Evolutionary conservation across 768 basidiomycete species (phyloP).

Genomic region (Trichaptum fuscoviolaceum): DNA sequence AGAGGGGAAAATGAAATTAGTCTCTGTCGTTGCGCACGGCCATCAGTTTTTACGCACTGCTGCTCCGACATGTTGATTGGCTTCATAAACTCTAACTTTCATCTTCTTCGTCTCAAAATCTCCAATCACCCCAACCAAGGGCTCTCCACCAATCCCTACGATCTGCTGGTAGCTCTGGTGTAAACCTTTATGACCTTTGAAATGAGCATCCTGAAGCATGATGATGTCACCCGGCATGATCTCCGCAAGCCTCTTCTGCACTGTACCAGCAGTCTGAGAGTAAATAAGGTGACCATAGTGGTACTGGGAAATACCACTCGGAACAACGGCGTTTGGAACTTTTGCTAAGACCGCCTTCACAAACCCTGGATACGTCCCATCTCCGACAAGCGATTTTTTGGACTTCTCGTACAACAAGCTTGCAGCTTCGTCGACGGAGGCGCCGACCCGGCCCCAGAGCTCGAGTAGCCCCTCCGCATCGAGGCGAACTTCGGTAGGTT

Average conservation of each 20-base stretch:
- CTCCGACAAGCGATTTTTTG: constrained; percentile 73
- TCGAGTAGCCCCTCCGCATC: constrained; percentile 63
- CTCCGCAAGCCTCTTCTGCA: constrained; percentile 71
- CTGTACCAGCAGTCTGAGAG: constrained; percentile 56
- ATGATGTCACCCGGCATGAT: constrained; percentile 86
- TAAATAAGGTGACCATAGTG: constrained; percentile 73
- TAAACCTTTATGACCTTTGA: constrained; percentile 78
- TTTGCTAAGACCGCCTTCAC: constrained; percentile 59
- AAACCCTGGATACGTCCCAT: constrained; percentile 81
- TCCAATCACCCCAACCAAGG: constrained; percentile 66
- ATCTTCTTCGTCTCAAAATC: constrained; percentile 86
- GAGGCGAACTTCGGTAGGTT: constrained; percentile 31
- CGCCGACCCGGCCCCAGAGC: constrained; percentile 70
- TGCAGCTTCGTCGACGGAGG: constrained; percentile 68
- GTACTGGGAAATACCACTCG: constrained; percentile 25
- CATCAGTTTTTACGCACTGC: constrained; percentile 46
- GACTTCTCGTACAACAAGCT: constrained; percentile 65
- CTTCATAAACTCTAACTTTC: constrained; percentile 81
- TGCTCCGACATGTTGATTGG: constrained; percentile 80
- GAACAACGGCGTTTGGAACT: constrained; percentile 55
- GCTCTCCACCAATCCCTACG: constrained; percentile 45
- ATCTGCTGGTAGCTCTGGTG: constrained; percentile 58
- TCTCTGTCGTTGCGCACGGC: constrained; percentile 1
- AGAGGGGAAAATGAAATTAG: constrained; percentile 7
- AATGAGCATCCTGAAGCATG: constrained; percentile 65